These are phyloP conservation scores for Xylaria acuta DNA, from an alignment of 495 filamentous ascomycete species.

Conservation along the genomic window DNA sequence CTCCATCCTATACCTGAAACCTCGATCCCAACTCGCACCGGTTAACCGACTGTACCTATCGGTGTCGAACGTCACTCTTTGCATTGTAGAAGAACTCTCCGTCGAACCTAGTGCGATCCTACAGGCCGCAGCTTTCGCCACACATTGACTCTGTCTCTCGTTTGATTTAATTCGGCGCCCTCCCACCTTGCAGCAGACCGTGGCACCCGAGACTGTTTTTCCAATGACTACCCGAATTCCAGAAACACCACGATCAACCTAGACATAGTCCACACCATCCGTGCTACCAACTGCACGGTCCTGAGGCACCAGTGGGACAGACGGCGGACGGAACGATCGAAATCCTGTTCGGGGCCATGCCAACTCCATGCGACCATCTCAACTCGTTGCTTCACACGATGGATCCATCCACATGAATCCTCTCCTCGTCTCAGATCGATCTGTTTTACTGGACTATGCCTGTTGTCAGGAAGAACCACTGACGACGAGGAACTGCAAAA, in stretches of 20 bases:
- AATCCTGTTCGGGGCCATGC: conserved; percentile 23
- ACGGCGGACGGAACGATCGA: neutral
- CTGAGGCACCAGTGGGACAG: conserved; percentile 4
- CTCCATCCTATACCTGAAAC: neutral
- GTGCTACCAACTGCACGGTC: neutral
- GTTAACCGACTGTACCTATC: neutral
- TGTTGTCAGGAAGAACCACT: neutral
- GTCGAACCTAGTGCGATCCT: neutral
- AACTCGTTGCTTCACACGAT: conserved; percentile 13
- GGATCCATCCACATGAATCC: conserved; percentile 17
- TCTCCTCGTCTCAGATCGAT: conserved; percentile 13
- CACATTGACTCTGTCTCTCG: neutral
- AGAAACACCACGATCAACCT: conserved; percentile 16
- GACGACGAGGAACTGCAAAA: conserved; percentile 3
- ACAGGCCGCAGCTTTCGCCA: neutral
- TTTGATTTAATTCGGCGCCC: neutral
- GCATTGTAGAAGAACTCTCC: neutral
- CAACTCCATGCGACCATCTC: conserved; percentile 12
- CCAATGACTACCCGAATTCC: neutral
- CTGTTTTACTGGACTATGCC: conserved; percentile 17
- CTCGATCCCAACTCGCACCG: conserved; percentile 16
- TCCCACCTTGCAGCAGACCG: neutral
- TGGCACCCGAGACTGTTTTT: conserved; percentile 9
- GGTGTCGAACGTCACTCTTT: conserved; percentile 18
- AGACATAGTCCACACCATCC: neutral